phyloP scores from a whole-genome alignment of 1,284 basidiomycete species.

The Malassezia sp. region DNA sequence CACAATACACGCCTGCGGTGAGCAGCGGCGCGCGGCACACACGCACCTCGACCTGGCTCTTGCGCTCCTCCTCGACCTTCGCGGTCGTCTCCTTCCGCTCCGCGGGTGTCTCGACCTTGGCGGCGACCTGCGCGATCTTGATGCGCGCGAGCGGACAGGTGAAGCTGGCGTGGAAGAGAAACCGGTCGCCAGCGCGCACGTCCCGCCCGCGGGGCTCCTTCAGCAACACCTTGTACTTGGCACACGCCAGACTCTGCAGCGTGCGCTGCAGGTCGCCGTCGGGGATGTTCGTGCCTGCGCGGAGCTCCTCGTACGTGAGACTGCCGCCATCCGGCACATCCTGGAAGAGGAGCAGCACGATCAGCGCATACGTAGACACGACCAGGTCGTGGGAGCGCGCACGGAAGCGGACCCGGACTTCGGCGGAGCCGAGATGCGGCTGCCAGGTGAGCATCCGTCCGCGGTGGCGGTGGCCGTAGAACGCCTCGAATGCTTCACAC shows the following conservation, averaged over 20 bases:
- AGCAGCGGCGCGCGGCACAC: constrained; percentile 4
- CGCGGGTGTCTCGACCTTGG: constrained; percentile 71
- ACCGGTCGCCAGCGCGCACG: constrained; percentile 62
- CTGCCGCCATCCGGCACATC: constrained; percentile 38
- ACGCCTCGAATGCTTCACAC: constrained; percentile 66
- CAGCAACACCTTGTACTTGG: constrained; percentile 84
- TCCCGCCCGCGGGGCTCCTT: constrained; percentile 83
- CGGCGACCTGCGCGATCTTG: constrained; percentile 80
- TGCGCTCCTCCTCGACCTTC: constrained; percentile 82
- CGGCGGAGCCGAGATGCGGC: constrained; percentile 78
- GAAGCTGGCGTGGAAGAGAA: constrained; percentile 80
- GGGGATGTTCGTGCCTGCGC: constrained; percentile 51
- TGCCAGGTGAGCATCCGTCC: constrained; percentile 90
- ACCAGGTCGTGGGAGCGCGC: constrained; percentile 74
- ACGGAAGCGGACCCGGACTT: constrained; percentile 75
- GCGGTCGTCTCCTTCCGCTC: constrained; percentile 84
- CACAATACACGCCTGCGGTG: constrained; percentile 60
- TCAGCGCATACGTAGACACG: constrained; percentile 76
- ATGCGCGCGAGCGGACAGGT: constrained; percentile 71
- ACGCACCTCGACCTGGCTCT: constrained; percentile 74
- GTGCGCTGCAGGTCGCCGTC: constrained; percentile 75
- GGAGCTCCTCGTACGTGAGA: constrained; percentile 24
- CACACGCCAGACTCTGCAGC: constrained; percentile 88
- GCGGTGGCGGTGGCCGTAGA: constrained; percentile 77
- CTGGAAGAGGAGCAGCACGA: constrained; percentile 81